Conservation (phyloP, 371 early-diverging fungal species). For the Mortierella polycephala region DNA sequence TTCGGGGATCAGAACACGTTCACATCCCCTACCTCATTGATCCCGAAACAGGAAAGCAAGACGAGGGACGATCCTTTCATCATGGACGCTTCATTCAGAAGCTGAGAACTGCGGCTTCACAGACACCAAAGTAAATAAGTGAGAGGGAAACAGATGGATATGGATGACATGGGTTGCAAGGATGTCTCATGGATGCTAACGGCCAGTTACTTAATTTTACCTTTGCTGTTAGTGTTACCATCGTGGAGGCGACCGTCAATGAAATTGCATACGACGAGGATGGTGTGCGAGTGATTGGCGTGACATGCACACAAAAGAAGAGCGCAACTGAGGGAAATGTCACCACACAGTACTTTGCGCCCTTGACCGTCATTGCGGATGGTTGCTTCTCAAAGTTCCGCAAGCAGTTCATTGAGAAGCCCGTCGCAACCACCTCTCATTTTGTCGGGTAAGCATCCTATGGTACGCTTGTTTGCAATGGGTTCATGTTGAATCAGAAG, state of each 20-base stretch:
- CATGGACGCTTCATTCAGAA: conserved; percentile 94
- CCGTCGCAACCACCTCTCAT: conserved; percentile 71
- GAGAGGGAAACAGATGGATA: conserved; percentile 15
- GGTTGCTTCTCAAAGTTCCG: conserved; percentile 96
- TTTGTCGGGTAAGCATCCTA: conserved; percentile 78
- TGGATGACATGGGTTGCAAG: neutral
- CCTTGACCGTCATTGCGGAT: conserved; percentile 87
- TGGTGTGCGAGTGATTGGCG: conserved; percentile 65
- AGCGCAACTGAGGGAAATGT: conserved; percentile 13
- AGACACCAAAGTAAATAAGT: conserved; percentile 54
- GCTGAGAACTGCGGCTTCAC: conserved; percentile 75
- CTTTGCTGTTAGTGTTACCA: conserved; percentile 65
- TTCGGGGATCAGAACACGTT: conserved; percentile 63
- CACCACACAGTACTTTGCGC: conserved; percentile 60
- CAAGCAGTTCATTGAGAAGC: conserved; percentile 68
- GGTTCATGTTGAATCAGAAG: no score
- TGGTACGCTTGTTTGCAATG: neutral
- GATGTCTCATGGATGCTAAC: neutral
- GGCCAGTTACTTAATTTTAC: neutral
- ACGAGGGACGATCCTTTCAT: conserved; percentile 88
- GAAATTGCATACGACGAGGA: conserved; percentile 61
- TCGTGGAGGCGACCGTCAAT: conserved; percentile 79
- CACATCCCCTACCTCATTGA: conserved; percentile 70
- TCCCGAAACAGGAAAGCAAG: conserved; percentile 59
- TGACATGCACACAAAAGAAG: conserved; percentile 53